Evolutionary conservation across 129 eudicot genomes (phyloP), one percentile per base, ranked within the genome.

Genomic region (Arctium lappa): DNA sequence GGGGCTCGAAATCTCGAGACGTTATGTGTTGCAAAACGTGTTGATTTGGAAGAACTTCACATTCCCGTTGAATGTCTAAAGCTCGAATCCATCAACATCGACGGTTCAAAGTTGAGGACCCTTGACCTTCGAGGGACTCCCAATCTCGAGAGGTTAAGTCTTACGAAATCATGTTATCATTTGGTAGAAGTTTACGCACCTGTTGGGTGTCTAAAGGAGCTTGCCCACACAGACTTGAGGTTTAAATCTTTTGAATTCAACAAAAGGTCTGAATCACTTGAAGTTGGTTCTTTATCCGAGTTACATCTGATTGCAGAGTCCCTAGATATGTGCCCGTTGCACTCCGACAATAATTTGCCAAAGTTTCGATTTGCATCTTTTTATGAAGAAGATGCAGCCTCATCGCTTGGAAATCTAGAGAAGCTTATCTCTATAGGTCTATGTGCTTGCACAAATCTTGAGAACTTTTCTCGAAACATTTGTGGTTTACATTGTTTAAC

Each of bases 401-500:
- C 44, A 32, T 3, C 7, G 30, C 8, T 33, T 1, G 27, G 83
- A 44, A 69, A 44, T 69, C 38, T 69, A 7, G 48, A 16, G 48
- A 31, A 32, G 27, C 76, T 69, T 8, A 9, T 79, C 31, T 16
- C 83, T 15, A 4, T 69, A 0, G 76, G 69, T 31, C 2, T 44
- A 0, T 69, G 83, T 44, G 48, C 69, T 39, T 71, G 76, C 69
- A 44, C 69, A 69, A 30, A 44, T 46, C 13, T 44, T 2, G 76
- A 33, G 0, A 16, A 12, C 1, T 70, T 69, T 16, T 16, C 48
- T 11, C 38, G 8, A 27, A 79, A 8, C 29, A 68, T 79, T 30
- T 66, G 74, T 79, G 65, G 66, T 40, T 79, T 79, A 66, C 77
- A 16, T 33, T 3, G 11, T 69, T 44, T 79, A 44, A 38, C 44